A percentile compares a stretch with the other conserved stretches of the same genome.
These are phyloP conservation scores for Phytomonas sp. DNA, from an alignment of 208 protist genomes.

Conservation along the genomic window DNA sequence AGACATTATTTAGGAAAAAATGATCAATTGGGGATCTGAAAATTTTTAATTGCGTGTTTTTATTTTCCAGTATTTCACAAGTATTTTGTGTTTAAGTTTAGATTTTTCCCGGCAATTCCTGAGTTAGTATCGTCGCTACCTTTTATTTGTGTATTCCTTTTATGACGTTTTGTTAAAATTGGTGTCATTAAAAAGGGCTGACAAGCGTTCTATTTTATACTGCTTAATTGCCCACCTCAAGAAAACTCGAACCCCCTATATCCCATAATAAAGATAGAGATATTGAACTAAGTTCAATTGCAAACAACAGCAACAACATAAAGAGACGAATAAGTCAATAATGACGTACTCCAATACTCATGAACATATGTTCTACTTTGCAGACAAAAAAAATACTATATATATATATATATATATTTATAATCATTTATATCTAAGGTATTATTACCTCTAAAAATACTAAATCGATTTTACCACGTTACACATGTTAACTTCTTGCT, in stretches of 20 bases:
- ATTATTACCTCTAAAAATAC: background rate
- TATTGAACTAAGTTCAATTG: background rate
- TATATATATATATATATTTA: background rate
- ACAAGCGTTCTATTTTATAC: background rate
- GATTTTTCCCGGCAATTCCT: background rate
- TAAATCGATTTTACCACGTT: background rate
- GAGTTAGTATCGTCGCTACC: background rate
- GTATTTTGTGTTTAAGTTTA: background rate
- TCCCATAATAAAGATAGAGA: background rate
- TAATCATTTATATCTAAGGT: background rate
- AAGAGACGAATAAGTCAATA: background rate
- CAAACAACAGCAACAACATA: background rate
- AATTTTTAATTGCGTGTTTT: background rate
- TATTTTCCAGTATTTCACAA: background rate
- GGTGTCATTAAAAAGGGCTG: background rate
- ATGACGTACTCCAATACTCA: background rate
- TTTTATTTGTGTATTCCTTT: conserved; percentile 1
- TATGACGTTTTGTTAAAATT: conserved; percentile 4
- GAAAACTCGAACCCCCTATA: background rate
- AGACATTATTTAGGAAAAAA: conserved; percentile 3
- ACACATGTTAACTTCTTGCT: background rate
- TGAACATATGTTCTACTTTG: background rate
- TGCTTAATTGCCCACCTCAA: background rate
- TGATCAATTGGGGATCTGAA: background rate
- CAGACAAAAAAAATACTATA: background rate